A percentile compares a stretch with the other conserved stretches of the same genome.
Evolutionary conservation across 768 basidiomycete genomes (phyloP).

Genomic region (Rubroboletus pulcherrimus): DNA sequence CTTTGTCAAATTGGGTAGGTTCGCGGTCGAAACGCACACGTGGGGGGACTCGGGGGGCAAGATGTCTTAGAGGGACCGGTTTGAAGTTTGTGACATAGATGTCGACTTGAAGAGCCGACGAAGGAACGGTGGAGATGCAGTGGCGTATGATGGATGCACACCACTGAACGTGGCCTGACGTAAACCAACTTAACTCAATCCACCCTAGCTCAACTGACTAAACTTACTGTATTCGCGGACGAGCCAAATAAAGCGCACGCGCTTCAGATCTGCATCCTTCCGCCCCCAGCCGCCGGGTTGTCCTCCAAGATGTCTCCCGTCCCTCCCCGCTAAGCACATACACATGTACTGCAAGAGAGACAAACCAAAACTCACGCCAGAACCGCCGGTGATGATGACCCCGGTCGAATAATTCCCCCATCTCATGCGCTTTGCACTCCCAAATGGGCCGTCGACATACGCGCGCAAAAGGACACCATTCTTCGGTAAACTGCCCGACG

Average conservation of each 20-base stretch:
- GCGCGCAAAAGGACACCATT: conserved; percentile 52
- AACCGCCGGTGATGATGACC: conserved; percentile 66
- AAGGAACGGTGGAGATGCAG: conserved; percentile 54
- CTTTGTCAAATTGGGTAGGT: conserved; percentile 11
- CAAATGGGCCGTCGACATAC: conserved; percentile 67
- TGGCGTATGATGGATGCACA: conserved; percentile 62
- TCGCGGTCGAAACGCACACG: conserved; percentile 12
- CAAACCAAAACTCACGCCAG: conserved; percentile 70
- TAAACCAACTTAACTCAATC: not conserved
- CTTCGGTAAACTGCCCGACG: conserved; percentile 28
- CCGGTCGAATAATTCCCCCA: conserved; percentile 61
- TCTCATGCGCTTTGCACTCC: conserved; percentile 53
- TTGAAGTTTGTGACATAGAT: conserved; percentile 69
- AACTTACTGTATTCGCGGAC: conserved; percentile 69
- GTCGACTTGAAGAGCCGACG: conserved; percentile 53
- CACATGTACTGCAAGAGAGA: conserved; percentile 64
- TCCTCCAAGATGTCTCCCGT: conserved; percentile 48
- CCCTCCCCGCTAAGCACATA: conserved; percentile 52
- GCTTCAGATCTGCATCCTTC: conserved; percentile 39
- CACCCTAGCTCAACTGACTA: not conserved
- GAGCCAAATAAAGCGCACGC: conserved; percentile 76
- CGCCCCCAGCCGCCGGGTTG: conserved; percentile 41
- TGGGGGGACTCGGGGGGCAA: conserved; percentile 7
- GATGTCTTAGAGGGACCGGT: conserved; percentile 19
- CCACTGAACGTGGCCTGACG: conserved; percentile 71